A percentile compares a stretch with the other conserved stretches of the same genome.
Conservation (phyloP, 2,329 filamentous ascomycete species). For the Calonectria fujianensis region DNA sequence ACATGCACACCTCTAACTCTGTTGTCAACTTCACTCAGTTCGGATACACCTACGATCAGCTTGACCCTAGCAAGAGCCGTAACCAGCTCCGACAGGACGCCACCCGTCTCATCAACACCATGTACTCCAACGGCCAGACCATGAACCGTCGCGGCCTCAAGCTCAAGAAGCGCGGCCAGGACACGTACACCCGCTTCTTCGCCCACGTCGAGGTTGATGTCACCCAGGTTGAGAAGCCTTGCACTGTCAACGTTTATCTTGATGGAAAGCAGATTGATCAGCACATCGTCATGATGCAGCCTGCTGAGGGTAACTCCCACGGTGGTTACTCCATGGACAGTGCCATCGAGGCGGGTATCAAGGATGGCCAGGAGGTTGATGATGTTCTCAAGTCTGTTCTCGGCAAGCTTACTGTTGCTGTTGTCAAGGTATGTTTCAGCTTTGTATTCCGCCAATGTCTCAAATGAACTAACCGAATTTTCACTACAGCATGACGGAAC, state of each 20-base stretch:
- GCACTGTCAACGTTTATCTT: constrained; percentile 60
- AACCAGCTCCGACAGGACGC: constrained; percentile 58
- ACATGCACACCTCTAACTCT: constrained; percentile 65
- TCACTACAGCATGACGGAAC: constrained; percentile 58
- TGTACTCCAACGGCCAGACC: constrained; percentile 52
- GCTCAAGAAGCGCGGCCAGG: constrained; percentile 38
- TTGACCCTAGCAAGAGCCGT: constrained; percentile 60
- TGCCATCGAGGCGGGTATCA: constrained; percentile 79
- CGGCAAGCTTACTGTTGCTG: constrained; percentile 57
- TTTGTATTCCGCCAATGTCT: background rate
- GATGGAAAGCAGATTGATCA: constrained; percentile 58
- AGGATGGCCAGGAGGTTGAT: constrained; percentile 42
- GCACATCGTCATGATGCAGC: constrained; percentile 62
- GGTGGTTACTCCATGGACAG: constrained; percentile 68
- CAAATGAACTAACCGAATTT: background rate
- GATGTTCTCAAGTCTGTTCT: constrained; percentile 54
- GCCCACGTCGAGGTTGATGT: constrained; percentile 60
- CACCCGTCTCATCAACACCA: constrained; percentile 58
- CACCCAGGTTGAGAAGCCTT: constrained; percentile 60
- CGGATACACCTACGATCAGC: constrained; percentile 64
- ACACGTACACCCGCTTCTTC: constrained; percentile 59
- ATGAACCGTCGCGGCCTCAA: constrained; percentile 29
- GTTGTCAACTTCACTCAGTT: constrained; percentile 59
- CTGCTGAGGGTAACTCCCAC: constrained; percentile 56
- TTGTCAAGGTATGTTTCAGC: constrained; percentile 56